These are phyloP conservation scores for Vaucheria bursata DNA, from an alignment of 352 stramenopile genomes.

Conservation along the genomic window DNA sequence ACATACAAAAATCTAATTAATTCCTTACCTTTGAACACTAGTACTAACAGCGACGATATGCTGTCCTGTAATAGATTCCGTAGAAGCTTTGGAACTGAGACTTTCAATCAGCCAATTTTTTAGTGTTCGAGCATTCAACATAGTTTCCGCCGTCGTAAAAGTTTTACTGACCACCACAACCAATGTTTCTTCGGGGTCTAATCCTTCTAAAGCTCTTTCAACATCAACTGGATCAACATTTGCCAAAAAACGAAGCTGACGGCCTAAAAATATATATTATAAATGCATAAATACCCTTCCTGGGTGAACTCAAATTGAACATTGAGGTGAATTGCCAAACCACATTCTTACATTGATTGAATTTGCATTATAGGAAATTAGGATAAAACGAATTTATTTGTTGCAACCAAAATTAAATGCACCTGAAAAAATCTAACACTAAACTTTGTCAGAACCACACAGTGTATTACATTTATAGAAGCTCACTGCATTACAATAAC, in stretches of 20 bases:
- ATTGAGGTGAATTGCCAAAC: conserved; percentile 63
- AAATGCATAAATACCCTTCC: no score
- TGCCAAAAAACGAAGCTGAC: conserved; percentile 83
- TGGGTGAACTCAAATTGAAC: no score
- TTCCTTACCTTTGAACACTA: conserved; percentile 15
- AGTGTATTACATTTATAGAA: no score
- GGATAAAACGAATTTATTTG: no score
- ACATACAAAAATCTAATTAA: not conserved
- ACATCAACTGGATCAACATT: conserved; percentile 98
- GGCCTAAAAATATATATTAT: no score
- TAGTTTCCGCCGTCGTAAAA: conserved; percentile 97
- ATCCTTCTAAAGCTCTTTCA: conserved; percentile 75
- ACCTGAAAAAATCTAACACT: no score
- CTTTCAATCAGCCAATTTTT: conserved; percentile 88
- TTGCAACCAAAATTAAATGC: no score
- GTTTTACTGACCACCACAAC: conserved; percentile 93
- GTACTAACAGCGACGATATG: conserved; percentile 60
- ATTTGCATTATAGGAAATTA: conserved; percentile 38
- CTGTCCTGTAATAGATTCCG: conserved; percentile 61
- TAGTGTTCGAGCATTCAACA: conserved; percentile 94
- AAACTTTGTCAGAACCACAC: no score
- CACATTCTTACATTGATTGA: conserved; percentile 68
- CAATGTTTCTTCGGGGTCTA: conserved; percentile 91
- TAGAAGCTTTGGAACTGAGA: conserved; percentile 21
- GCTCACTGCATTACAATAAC: no score